Base-by-base conservation (phyloP, 1,139 yeast species). In the Debaryomyces sp. region DNA sequence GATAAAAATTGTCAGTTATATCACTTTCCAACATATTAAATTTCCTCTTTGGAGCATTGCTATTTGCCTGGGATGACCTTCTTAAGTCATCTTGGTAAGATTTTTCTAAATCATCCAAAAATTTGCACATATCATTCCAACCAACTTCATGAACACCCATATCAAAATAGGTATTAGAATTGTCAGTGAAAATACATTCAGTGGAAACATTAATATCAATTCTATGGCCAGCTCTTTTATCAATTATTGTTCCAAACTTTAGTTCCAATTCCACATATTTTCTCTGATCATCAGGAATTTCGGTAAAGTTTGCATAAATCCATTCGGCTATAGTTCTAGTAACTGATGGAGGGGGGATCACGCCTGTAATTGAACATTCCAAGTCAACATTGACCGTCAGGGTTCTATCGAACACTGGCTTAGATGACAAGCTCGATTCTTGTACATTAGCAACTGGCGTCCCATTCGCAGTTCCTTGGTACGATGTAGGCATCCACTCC, bases 251-350 rank as follows among this genome's bases (percentile, higher is more conserved):
- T 7, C 97, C 97, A 55, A 89, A 79, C 64, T 90, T 90, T 66
- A 89, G 75, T 68, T 91, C 97, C 55, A 91, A 72, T 68, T 91
- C 97, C 18, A 90, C 78, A 59, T 74, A 75, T 49, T 80, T 78
- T 36, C 89, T 75, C 54, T 82, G 80, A 23, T 78, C 80, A 12
- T 80, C 82, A 17, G 80, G 81, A 42, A 89, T 75, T 34, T 86
- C 85, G 41, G 78, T 76, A 48, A 90, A 76, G 54, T 88, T 87
- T 26, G 96, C 92, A 73, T 87, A 91, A 5, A 91, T 78, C 97
- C 97, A 91, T 58, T 87, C 90, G n/a, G 96, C 89, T 6, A 91
- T 83, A 36, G 89, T 82, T 58, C 94, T 80, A 4, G 94, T 87
- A 45, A 89, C 74, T 57, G 90, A 94, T 56, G 89, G 90, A 44